A percentile compares a stretch with the other conserved stretches of the same genome.
Evolutionary conservation across 2,329 filamentous ascomycete species (phyloP).

Genomic region (Diaporthe capsici): DNA sequence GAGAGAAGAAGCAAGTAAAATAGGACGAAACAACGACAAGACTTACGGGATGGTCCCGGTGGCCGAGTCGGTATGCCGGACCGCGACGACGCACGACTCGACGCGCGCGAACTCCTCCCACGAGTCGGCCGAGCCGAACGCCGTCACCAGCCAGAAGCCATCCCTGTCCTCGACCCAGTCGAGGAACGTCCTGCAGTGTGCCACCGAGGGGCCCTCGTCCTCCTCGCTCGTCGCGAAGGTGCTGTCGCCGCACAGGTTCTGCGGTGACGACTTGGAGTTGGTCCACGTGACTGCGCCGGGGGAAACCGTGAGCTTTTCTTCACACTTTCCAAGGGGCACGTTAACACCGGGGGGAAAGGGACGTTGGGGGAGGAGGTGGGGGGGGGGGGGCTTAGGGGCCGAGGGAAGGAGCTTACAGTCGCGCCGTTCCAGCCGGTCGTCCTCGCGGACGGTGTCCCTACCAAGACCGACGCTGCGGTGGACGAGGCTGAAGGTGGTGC

Average conservation of each 20-base stretch:
- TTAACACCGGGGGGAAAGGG: not conserved
- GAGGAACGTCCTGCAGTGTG: constrained; percentile 32
- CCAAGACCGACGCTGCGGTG: constrained; percentile 32
- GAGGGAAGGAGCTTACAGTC: constrained; percentile 20
- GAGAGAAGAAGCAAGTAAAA: too few relatives aligned
- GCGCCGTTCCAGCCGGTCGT: constrained; percentile 34
- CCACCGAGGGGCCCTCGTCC: not conserved
- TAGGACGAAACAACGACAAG: too few relatives aligned
- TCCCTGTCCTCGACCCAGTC: constrained; percentile 18
- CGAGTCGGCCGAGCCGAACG: not conserved
- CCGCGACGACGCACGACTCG: constrained; percentile 33
- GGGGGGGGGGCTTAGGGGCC: too few relatives aligned
- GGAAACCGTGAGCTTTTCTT: not conserved
- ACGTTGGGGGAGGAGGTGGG: not conserved
- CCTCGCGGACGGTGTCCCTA: constrained; percentile 33
- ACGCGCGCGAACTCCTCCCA: constrained; percentile 38
- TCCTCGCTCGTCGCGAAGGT: constrained; percentile 18
- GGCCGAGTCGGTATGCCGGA: constrained; percentile 24
- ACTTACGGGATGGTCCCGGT: constrained; percentile 37
- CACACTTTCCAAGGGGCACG: not conserved
- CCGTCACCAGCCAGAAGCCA: constrained; percentile 39
- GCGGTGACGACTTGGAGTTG: constrained; percentile 7
- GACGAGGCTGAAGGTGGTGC: not conserved
- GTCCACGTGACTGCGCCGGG: constrained; percentile 34
- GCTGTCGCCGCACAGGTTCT: constrained; percentile 37